Evolutionary conservation across 768 basidiomycete genomes (phyloP).

Genomic region (Phanerodontia chrysosporium): DNA sequence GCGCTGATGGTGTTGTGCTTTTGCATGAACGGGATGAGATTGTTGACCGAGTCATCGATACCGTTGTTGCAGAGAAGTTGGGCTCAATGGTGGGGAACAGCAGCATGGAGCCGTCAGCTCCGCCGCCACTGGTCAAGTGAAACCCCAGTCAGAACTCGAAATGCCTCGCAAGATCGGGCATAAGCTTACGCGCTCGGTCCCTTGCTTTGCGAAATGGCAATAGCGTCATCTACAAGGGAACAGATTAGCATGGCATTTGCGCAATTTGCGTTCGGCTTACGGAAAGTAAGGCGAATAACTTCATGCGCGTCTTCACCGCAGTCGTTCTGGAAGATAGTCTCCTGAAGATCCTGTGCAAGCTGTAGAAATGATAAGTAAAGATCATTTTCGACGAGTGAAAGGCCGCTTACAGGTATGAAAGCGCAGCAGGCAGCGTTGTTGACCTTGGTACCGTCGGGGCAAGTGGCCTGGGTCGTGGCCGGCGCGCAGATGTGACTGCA

Average conservation of each 20-base stretch:
- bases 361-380: neutral
- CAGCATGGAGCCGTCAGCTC: constrained; percentile 25
- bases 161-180: neutral
- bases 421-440: constrained; percentile 16
- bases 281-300: constrained; percentile 1
- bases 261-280: neutral
- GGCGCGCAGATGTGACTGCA: constrained; percentile 2
- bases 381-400: neutral
- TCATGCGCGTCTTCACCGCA: constrained; percentile 23
- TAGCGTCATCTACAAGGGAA: neutral
- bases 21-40: constrained; percentile 16
- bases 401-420: constrained; percentile 14
- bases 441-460: constrained; percentile 17
- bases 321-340: constrained; percentile 11
- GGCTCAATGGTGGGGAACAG: constrained; percentile 20
- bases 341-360: constrained; percentile 3
- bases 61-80: constrained; percentile 22
- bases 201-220: constrained; percentile 6
- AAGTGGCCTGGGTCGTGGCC: neutral
- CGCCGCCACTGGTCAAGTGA: constrained; percentile 17
- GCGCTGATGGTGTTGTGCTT: constrained; percentile 15
- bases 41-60: constrained; percentile 22
- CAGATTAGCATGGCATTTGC: neutral
- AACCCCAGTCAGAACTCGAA: neutral
- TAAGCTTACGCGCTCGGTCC: neutral